Base-by-base conservation (phyloP, 176 grass and related monocot genomes). In the Hsuehochloa calcarea region DNA sequence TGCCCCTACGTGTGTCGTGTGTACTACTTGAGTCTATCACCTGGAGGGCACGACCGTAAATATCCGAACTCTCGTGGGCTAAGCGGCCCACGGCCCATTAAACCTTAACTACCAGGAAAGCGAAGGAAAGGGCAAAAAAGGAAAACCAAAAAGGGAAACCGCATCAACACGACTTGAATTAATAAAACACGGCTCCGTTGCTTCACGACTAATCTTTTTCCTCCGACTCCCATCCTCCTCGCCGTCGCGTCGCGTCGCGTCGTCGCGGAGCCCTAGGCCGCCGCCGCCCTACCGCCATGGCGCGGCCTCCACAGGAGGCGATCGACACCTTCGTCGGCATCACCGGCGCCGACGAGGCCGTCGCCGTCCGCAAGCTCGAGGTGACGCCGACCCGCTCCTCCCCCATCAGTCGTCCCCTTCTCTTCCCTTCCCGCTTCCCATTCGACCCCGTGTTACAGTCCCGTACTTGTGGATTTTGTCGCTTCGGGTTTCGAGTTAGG, bases 251-350 rank as follows among this genome's bases (percentile, higher is more conserved):
- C 75, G 39, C 70, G 6, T 34, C 31, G 31, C 31, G 6, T 34
- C 31, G 31, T 2, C 56, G 68, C 29, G 68, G 25, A 60, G 44
- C 31, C 71, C 81, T 5, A 56, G 74, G 19, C 25, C 43, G 54
- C 63, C 55, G 54, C 23, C 6, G 45, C 25, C 29, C 56, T 71
- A 16, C 12, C 17, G 26, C 68, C 39, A 99, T 99, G 93, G 88
- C 68, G 79, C 75, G 60, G 10, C 86, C 91, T 15, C 10, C 90
- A 46, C 91, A 76, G 87, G 93, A 99, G 39, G 84, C 87, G 91
- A 96, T 99, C 90, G 93, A 91, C 25, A 92, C 90, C 69, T 99
- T 94, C 81, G 71, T 99, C 37, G 80, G 82, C 87, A 96, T 99
- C 88, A 99, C 93, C 45, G 89, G 92, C 44, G 70, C 91, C 78